Evolutionary conservation across 805 yeast species (phyloP), one percentile per base, ranked within the genome.

Genomic region (Blastobotrys muscicola): DNA sequence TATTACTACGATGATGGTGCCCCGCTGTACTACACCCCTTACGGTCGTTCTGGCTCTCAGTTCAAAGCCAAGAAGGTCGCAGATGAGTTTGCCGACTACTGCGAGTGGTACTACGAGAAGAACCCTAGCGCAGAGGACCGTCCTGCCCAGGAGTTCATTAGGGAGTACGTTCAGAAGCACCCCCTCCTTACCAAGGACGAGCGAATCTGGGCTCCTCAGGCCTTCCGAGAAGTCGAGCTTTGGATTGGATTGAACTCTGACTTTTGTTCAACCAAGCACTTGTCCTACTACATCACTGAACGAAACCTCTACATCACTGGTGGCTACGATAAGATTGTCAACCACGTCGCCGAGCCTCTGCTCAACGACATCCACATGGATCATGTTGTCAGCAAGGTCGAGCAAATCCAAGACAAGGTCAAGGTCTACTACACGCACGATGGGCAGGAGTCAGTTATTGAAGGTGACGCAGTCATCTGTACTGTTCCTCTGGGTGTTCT

Each of bases 401-500:
- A 20, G 26, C 26, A 20, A 6, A 20, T 20, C 6, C 26, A 20
- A 6, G 26, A 20, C 26, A 20, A 20, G 6, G 26, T 20, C 26
- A 20, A 20, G 26, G 26, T 20, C 26, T 20, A 20, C 6, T 20
- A 20, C 26, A 38, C 38, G 32, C 26, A 33, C 23, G 42, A 39
- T 32, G 38, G 42, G 20, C 8, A 39, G 32, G 12, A 23, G 38
- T 4, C 31, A 23, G 16, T 36, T 32, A 7, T 37, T 42, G 26
- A 20, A 6, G 26, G 26, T 20, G 78, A 82, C 38, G 81, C 75
- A 55, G 65, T 76, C 26, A 69, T 87, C 10, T 82, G 85, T 4
- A 78, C 95, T 0, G 76, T 84, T 4, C 95, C 96, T 0, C 82
- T 82, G 48, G 82, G 89, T 32, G 70, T 82, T 3, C 63, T 86